Evolutionary conservation across 2,329 filamentous ascomycete genomes (phyloP).

Genomic region (Aureobasidium zeae): DNA sequence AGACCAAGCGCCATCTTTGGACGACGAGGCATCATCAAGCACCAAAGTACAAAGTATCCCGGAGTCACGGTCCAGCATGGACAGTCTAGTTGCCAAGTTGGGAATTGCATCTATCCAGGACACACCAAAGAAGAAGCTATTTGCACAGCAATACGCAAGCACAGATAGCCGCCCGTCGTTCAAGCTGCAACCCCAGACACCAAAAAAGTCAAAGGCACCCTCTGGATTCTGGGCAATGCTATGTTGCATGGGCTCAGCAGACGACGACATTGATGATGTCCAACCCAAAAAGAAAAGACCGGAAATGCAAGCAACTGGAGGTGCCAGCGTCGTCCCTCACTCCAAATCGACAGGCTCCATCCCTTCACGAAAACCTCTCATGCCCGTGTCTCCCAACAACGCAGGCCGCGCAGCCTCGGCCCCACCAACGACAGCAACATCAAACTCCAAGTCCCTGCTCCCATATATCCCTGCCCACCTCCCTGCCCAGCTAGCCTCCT

Average conservation of each 20-base stretch:
- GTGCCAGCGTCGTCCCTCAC: conserved; percentile 18
- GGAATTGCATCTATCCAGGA: conserved; percentile 34
- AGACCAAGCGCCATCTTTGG: conserved; percentile 57
- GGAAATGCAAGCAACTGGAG: too few species aligned
- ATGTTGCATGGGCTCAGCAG: conserved; percentile 32
- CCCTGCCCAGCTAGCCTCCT: conserved; percentile 58
- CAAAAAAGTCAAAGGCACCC: background rate
- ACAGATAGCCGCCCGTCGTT: background rate
- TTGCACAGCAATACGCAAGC: conserved; percentile 1
- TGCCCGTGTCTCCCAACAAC: conserved; percentile 25
- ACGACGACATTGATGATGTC: conserved; percentile 33
- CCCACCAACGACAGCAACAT: conserved; percentile 8
- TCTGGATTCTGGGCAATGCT: conserved; percentile 34
- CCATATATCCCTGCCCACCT: conserved; percentile 61
- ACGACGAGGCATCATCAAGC: conserved; percentile 21
- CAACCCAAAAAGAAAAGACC: background rate
- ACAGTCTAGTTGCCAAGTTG: conserved; percentile 73
- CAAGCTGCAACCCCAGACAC: background rate
- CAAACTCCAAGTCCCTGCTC: too few species aligned
- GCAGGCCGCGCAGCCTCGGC: conserved; percentile 15
- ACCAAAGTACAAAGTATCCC: conserved; percentile 40
- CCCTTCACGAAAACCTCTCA: conserved; percentile 22
- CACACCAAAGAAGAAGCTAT: background rate
- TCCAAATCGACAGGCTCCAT: conserved; percentile 5
- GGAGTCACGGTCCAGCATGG: conserved; percentile 67